A percentile compares a stretch with the other conserved stretches of the same genome.
Evolutionary conservation across 441 rosid species (phyloP).

Genomic region (Gossypium lobatum): DNA sequence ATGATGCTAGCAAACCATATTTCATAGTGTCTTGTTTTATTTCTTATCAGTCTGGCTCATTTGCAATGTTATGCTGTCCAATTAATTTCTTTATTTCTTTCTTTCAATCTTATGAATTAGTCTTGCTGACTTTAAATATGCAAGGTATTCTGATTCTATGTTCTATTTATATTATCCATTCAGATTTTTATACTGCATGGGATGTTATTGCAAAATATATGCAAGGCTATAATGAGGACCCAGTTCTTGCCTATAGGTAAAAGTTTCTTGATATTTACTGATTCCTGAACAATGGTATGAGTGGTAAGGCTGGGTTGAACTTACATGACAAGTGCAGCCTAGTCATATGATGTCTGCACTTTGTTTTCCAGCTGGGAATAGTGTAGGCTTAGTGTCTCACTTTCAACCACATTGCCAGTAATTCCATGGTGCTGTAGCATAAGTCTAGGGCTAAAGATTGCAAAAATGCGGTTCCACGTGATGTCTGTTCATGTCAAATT

Average conservation of each 20-base stretch:
- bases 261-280: conserved; percentile 18
- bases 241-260: conserved; percentile 70
- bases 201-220: conserved; percentile 62
- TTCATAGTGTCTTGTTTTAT: neutral
- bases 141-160: conserved; percentile 10
- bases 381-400: conserved; percentile 5
- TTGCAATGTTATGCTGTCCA: neutral
- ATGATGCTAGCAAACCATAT: neutral
- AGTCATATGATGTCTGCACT: neutral
- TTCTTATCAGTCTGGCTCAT: neutral
- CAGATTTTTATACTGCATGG: conserved; percentile 98
- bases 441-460: neutral
- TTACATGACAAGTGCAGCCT: neutral
- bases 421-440: neutral
- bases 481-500: neutral
- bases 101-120: neutral
- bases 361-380: neutral
- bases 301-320: neutral
- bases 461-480: neutral
- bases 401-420: conserved; percentile 5
- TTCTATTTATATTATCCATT: conserved; percentile 16
- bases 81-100: neutral
- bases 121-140: conserved; percentile 8
- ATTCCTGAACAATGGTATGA: neutral
- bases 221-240: conserved; percentile 45